These are phyloP conservation scores for Colletotrichum graminicola DNA, from an alignment of 2,329 filamentous ascomycete species.

Conservation along the genomic window DNA sequence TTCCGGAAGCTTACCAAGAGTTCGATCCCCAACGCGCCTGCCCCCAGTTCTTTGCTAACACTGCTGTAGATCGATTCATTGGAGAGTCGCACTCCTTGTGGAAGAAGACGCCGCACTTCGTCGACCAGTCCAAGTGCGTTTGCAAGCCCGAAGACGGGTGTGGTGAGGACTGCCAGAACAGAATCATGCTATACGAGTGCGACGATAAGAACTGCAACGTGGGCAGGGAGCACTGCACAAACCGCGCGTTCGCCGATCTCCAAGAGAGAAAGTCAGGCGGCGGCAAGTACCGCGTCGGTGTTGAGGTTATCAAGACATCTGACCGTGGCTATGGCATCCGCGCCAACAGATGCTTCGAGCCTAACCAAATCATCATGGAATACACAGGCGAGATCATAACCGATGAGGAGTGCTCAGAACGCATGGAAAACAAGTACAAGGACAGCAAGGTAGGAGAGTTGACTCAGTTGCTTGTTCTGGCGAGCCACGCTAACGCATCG, in stretches of 20 bases:
- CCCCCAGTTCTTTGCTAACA: conserved; percentile 11
- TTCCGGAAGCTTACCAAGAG: conserved; percentile 94
- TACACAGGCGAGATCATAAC: conserved; percentile 99
- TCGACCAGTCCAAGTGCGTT: conserved; percentile 81
- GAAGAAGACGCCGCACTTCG: conserved; percentile 81
- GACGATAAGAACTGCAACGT: conserved; percentile 89
- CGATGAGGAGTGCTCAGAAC: conserved; percentile 89
- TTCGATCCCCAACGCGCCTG: conserved; percentile 59
- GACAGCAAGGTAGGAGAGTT: conserved; percentile 80
- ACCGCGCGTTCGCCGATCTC: conserved; percentile 88
- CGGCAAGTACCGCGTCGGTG: conserved; percentile 90
- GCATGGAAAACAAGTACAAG: conserved; percentile 95
- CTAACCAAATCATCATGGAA: conserved; percentile 97
- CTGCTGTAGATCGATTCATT: conserved; percentile 79
- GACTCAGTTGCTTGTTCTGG: conserved; percentile 36
- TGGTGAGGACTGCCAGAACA: conserved; percentile 90
- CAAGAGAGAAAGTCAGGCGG: conserved; percentile 80
- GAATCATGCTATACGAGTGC: conserved; percentile 98
- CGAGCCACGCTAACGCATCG: conserved; percentile 20
- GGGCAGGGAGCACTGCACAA: conserved; percentile 79
- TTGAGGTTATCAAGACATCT: conserved; percentile 92
- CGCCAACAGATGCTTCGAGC: conserved; percentile 86
- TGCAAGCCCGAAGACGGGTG: conserved; percentile 85
- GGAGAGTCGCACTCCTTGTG: conserved; percentile 84
- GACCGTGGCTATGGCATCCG: conserved; percentile 93